Evolutionary conservation across 1,284 basidiomycete species (phyloP).

Genomic region (Rhodotorula glutinis): DNA sequence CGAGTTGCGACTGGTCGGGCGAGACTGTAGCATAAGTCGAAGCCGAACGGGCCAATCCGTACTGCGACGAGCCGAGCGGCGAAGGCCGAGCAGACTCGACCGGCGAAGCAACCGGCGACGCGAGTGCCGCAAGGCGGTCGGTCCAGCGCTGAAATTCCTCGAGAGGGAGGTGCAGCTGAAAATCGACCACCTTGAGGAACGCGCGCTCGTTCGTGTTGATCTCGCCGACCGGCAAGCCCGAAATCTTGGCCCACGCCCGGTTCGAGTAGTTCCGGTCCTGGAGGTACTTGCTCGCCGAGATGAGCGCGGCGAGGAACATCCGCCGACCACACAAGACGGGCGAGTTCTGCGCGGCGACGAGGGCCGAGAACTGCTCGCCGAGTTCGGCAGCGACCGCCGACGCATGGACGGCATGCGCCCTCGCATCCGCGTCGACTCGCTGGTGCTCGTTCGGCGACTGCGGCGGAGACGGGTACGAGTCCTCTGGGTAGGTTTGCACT

Average conservation of each 20-base stretch:
- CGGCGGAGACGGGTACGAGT: constrained; percentile 32
- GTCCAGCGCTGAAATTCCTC: constrained; percentile 41
- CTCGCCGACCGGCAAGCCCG: constrained; percentile 49
- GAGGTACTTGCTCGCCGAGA: constrained; percentile 84
- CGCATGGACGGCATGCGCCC: not conserved
- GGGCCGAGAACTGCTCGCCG: constrained; percentile 7
- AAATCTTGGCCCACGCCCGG: constrained; percentile 74
- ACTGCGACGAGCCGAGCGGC: not conserved
- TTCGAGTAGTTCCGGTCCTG: constrained; percentile 92
- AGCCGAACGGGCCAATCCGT: not conserved
- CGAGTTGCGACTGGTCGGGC: not conserved
- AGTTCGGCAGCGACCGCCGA: constrained; percentile 1
- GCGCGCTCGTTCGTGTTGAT: constrained; percentile 51
- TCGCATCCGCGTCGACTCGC: not conserved
- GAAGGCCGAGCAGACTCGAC: not conserved
- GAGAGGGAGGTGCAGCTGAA: constrained; percentile 48
- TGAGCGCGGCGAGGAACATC: constrained; percentile 80
- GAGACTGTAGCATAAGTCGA: not conserved
- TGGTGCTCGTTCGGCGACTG: constrained; percentile 14
- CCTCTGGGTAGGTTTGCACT: too few relatives aligned
- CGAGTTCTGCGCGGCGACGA: constrained; percentile 27
- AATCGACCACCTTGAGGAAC: constrained; percentile 50
- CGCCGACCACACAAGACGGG: constrained; percentile 81
- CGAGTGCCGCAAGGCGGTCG: constrained; percentile 17
- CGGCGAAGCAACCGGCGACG: not conserved